Evolutionary conservation across 78 protist genomes (phyloP), one percentile per base, ranked within the genome.

Genomic region (Dictyostelium brefeldianum): DNA sequence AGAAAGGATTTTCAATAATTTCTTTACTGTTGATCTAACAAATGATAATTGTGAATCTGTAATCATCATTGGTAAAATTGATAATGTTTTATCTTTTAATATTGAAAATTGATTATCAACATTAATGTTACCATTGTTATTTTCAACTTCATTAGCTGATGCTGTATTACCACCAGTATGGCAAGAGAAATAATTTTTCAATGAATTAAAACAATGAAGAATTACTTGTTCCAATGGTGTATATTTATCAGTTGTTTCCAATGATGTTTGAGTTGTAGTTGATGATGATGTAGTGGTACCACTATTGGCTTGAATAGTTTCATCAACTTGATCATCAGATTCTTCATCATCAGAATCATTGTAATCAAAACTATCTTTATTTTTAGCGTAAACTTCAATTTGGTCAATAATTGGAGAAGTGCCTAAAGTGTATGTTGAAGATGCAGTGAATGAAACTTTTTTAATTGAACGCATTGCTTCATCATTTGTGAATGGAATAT

Each of bases 301-400:
- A 36, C 43, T 36, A 36, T n/a, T n/a, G 1, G 2, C 27, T 14
- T 48, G 18, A 77, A 65, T 11, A 51, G 12, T 62, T 46, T 54
- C 81, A 71, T 31, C 64, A 0, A 41, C 53, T n/a, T 18, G 31
- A 41, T 36, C 43, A 0, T 67, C 75, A 31, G 82, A 41, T 50
- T 17, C 54, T 1, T 59, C 78, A 9, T 90, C 80, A 25, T 31
- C 84, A 4, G 94, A 75, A 22, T 69, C 82, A 6, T 94, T 43
- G 22, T 12, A 91, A 18, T 91, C 96, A 12, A 94, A 36, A 17
- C 53, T 48, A 43, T 65, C 75, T 80, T 78, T 57, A n/a, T 89
- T 7, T 14, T 17, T 36, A 5, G 74, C 97, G 50, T 83, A 96
- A 20, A 96, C 94, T 59, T 96, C 97, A 80, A 96, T 4, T 18